These are phyloP conservation scores for Kregervanrija delftensis DNA, from an alignment of 805 yeast genomes.

Conservation along the genomic window DNA sequence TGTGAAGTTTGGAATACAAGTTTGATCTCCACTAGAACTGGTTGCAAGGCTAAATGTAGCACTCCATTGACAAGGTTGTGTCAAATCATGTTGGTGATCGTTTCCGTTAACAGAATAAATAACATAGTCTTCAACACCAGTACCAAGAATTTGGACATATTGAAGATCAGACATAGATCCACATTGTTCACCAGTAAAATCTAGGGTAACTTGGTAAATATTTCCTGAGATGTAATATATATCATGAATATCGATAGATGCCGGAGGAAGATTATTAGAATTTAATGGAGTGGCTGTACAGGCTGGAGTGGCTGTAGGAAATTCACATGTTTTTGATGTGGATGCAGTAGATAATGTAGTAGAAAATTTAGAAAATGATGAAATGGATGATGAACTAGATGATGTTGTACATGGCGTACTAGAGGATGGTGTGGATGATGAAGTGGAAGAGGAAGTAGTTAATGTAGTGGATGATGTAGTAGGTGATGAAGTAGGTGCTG, in stretches of 20 bases:
- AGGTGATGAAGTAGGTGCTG: no score
- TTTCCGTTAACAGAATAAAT: not conserved
- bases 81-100: not conserved
- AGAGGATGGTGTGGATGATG: no score
- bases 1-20: not conserved
- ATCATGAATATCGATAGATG: slow-evolving; percentile 2
- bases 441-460: no score
- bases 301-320: no score
- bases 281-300: no score
- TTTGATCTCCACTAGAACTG: not conserved
- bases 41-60: not conserved
- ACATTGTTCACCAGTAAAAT: not conserved
- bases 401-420: no score
- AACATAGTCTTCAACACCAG: not conserved
- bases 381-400: no score
- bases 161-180: not conserved
- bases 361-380: no score
- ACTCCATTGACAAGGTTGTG: not conserved
- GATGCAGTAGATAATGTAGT: no score
- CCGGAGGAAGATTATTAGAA: not conserved
- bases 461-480: no score
- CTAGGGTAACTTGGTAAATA: not conserved
- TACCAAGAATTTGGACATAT: not conserved
- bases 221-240: not conserved
- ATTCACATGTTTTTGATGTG: no score